Evolutionary conservation across 495 filamentous ascomycete genomes (phyloP).

Genomic region (Pseudotulostoma volvatum): DNA sequence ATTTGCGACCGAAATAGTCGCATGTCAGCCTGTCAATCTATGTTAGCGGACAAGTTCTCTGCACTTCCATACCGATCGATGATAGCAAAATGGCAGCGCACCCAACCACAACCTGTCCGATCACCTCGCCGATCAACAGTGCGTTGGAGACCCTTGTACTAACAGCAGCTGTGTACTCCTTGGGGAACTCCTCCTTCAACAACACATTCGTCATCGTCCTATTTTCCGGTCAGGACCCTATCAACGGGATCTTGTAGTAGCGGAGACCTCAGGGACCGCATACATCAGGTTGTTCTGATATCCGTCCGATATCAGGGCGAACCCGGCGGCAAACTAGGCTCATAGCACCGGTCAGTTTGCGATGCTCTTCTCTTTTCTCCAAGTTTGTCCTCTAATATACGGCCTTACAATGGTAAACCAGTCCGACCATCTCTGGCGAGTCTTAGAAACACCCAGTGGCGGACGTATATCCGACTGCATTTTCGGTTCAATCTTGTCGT

Average conservation of each 20-base stretch:
- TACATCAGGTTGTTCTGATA: conserved; percentile 38
- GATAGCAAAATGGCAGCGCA: conserved; percentile 5
- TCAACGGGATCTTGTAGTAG: not conserved
- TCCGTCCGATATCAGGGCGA: conserved; percentile 36
- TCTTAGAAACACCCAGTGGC: no score
- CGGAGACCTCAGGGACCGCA: conserved; percentile 1
- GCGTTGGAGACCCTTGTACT: conserved; percentile 37
- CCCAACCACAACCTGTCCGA: conserved; percentile 36
- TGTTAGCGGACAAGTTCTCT: no score
- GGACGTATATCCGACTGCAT: no score
- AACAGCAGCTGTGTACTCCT: conserved; percentile 26
- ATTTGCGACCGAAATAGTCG: conserved; percentile 37
- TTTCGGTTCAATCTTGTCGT: no score
- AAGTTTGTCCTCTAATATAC: not conserved
- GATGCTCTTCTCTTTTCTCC: not conserved
- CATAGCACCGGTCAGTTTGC: not conserved
- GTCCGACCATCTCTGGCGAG: conserved; percentile 27
- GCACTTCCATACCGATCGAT: no score
- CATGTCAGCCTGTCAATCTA: conserved; percentile 26
- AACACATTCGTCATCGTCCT: conserved; percentile 37
- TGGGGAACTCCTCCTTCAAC: conserved; percentile 27
- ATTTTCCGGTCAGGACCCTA: not conserved
- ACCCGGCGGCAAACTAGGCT: conserved; percentile 31
- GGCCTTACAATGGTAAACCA: conserved; percentile 28
- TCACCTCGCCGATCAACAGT: conserved; percentile 34